phyloP scores from a whole-genome alignment of 768 basidiomycete species.

The Naematelia aurantialba region DNA sequence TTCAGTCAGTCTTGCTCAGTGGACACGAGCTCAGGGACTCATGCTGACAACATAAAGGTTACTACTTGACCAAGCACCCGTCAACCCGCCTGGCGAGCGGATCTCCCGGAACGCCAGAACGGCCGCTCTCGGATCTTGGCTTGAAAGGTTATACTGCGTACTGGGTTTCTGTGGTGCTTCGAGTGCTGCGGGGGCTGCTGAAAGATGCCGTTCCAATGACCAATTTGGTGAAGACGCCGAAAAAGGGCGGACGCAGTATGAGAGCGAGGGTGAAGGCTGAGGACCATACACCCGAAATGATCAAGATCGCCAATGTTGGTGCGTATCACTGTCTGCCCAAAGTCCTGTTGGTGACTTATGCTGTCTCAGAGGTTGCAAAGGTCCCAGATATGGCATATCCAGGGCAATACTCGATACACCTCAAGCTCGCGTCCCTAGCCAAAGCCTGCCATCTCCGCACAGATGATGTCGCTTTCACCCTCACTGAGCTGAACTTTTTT shows the following conservation, averaged over 20 bases:
- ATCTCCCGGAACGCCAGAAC: constrained; percentile 85
- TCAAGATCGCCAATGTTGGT: constrained; percentile 14
- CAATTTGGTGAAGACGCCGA: neutral
- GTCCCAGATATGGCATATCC: constrained; percentile 11
- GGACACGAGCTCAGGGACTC: neutral
- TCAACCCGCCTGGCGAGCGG: constrained; percentile 59
- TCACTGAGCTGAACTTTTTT: constrained; percentile 84
- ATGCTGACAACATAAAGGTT: constrained; percentile 58
- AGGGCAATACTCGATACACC: constrained; percentile 27
- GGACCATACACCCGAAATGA: neutral
- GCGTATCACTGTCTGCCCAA: neutral
- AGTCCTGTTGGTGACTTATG: neutral
- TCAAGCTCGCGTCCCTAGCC: constrained; percentile 70
- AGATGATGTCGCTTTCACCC: constrained; percentile 82
- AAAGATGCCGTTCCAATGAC: constrained; percentile 18
- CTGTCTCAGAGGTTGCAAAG: constrained; percentile 10
- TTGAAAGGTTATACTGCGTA: constrained; percentile 69
- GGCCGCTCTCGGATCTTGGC: constrained; percentile 90
- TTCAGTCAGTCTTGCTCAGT: constrained; percentile 67
- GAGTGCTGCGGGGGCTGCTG: constrained; percentile 23
- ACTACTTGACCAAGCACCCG: constrained; percentile 66
- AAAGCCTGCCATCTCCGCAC: constrained; percentile 72
- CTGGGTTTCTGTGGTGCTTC: constrained; percentile 41
- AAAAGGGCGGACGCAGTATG: constrained; percentile 1
- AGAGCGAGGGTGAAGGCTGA: neutral